Conservation (phyloP, 371 early-diverging fungal genomes). For the Quaeritorhiza haematococci region DNA sequence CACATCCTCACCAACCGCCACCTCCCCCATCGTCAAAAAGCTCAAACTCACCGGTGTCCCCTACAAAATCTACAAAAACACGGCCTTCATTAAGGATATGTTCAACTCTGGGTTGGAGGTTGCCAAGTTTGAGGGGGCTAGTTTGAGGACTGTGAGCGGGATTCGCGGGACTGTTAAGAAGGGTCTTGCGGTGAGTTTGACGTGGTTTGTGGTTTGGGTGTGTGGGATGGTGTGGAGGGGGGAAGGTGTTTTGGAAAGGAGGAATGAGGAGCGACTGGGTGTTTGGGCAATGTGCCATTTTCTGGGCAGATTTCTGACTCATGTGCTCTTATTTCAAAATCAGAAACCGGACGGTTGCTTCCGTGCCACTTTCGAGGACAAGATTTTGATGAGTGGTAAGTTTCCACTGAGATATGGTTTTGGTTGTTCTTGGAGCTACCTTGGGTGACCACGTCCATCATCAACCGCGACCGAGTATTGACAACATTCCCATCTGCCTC, state of each 20-base stretch:
- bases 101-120: slow-evolving; percentile 97
- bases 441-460: not conserved
- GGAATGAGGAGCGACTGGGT: not conserved
- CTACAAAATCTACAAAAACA: slow-evolving; percentile 92
- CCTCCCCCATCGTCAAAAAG: slow-evolving; percentile 94
- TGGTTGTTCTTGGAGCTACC: no score
- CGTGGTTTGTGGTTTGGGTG: not conserved
- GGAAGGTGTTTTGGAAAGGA: slow-evolving; percentile 13
- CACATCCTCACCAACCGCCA: slow-evolving; percentile 82
- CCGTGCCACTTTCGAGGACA: slow-evolving; percentile 99
- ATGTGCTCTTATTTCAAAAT: not conserved
- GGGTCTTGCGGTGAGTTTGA: slow-evolving; percentile 49
- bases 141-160: slow-evolving; percentile 93
- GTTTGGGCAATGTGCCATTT: not conserved
- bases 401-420: no score
- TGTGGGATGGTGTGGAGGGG: not conserved
- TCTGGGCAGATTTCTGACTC: not conserved
- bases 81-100: slow-evolving; percentile 99
- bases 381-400: slow-evolving; percentile 78
- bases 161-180: slow-evolving; percentile 99
- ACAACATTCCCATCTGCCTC: not conserved
- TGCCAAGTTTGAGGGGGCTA: slow-evolving; percentile 97
- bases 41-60: slow-evolving; percentile 96
- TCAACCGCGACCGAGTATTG: not conserved
- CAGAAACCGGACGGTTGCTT: slow-evolving; percentile 88